phyloP scores from a whole-genome alignment of 139 green algal genomes.

The Chlorella sp. region DNA sequence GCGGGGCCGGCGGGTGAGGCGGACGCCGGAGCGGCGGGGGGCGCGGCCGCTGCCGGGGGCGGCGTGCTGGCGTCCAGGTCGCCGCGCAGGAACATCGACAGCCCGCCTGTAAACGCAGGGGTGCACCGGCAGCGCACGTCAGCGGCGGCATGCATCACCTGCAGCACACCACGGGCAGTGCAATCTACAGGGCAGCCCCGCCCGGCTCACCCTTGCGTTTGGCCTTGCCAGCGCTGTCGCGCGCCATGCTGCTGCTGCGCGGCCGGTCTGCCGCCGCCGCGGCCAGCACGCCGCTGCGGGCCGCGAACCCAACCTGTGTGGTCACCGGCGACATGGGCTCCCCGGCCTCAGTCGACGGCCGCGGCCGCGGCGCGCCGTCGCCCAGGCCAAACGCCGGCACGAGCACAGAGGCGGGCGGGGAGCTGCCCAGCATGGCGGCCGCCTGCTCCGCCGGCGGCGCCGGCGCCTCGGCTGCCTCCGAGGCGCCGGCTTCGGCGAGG shows the following conservation, averaged over 20 bases:
- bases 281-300: neutral
- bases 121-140: too few species aligned
- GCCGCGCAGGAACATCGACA: conserved; percentile 77
- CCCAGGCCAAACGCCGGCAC: conserved; percentile 3
- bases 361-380: neutral
- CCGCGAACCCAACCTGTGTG: conserved; percentile 24
- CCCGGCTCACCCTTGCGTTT: conserved; percentile 4
- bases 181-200: neutral
- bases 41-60: neutral
- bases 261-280: neutral
- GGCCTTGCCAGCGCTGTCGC: neutral
- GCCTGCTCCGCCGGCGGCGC: neutral
- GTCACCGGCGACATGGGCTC: neutral
- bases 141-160: too few species aligned
- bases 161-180: neutral
- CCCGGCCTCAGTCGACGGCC: neutral
- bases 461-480: neutral
- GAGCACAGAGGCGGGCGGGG: neutral
- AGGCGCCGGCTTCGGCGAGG: neutral
- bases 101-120: too few species aligned
- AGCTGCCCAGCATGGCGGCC: conserved; percentile 5
- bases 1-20: neutral
- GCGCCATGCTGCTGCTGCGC: neutral
- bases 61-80: conserved; percentile 33
- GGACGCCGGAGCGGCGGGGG: too few species aligned